Evolutionary conservation across 2,329 filamentous ascomycete genomes (phyloP).

Genomic region (Colletotrichum brevisporum): DNA sequence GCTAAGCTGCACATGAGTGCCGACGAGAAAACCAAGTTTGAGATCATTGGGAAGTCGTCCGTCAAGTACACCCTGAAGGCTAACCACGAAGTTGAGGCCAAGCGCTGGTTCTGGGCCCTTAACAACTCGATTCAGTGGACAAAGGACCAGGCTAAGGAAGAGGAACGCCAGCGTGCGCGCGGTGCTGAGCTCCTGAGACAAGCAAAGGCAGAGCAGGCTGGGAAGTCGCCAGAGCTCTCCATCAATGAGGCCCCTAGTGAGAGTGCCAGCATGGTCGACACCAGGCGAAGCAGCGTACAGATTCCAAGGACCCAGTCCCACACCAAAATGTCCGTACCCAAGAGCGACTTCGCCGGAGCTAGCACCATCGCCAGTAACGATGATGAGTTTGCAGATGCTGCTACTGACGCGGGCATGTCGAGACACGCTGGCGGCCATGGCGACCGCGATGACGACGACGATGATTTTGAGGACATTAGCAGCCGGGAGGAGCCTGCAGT

Average conservation of each 20-base stretch:
- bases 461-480: conserved; percentile 81
- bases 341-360: conserved; percentile 53
- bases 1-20: conserved; percentile 95
- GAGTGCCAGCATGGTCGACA: conserved; percentile 64
- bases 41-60: conserved; percentile 97
- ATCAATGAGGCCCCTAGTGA: conserved; percentile 65
- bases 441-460: conserved; percentile 80
- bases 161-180: conserved; percentile 81
- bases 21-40: conserved; percentile 97
- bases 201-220: conserved; percentile 81
- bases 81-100: conserved; percentile 97
- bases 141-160: conserved; percentile 95
- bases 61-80: conserved; percentile 99
- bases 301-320: conserved; percentile 58
- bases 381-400: conserved; percentile 67
- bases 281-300: conserved; percentile 60
- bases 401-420: conserved; percentile 59
- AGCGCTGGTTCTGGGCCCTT: conserved; percentile 98
- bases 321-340: conserved; percentile 48
- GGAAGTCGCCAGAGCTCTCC: conserved; percentile 62
- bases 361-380: conserved; percentile 65
- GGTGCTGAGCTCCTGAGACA: conserved; percentile 83
- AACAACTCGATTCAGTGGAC: conserved; percentile 99
- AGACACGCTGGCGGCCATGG: conserved; percentile 51
- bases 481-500: conserved; percentile 80